A percentile compares a stretch with the other conserved stretches of the same genome.
These are phyloP conservation scores for Typha latifolia DNA, from an alignment of 176 grass and related monocot genomes.

Conservation along the genomic window DNA sequence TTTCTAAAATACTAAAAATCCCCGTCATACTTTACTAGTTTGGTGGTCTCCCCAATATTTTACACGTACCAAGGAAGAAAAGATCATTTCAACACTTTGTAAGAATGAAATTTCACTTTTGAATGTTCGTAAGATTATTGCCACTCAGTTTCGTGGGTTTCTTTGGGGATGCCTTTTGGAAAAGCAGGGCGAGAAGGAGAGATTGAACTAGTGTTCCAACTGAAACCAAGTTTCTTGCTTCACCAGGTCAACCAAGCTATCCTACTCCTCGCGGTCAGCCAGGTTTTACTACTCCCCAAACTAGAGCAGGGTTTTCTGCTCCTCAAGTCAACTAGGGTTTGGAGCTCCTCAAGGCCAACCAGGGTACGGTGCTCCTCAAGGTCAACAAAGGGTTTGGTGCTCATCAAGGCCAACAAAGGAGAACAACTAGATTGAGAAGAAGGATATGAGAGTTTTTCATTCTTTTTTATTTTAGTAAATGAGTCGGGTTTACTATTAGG, in stretches of 20 bases:
- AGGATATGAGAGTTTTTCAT: no score
- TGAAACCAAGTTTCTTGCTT: slow-evolving; percentile 17
- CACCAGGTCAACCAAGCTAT: slow-evolving; percentile 20
- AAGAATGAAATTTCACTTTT: no score
- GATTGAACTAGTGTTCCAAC: slow-evolving; percentile 29
- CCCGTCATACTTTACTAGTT: no score
- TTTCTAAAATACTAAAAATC: no score
- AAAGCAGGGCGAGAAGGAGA: slow-evolving; percentile 14
- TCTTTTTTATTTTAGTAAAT: no score
- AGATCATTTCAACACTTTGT: no score
- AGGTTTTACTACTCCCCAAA: not conserved
- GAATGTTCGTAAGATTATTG: no score
- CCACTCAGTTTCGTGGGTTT: slow-evolving; percentile 24
- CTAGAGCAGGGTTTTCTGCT: slow-evolving; percentile 2
- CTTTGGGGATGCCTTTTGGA: slow-evolving; percentile 28
- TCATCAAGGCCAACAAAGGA: not conserved
- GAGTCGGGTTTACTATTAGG: no score
- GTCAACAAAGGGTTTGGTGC: not conserved
- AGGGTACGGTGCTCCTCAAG: slow-evolving; percentile 10
- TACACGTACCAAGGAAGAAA: no score
- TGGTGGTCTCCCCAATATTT: no score
- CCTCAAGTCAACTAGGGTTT: not conserved
- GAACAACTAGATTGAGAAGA: no score
- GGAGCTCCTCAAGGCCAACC: slow-evolving; percentile 5
- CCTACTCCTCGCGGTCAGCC: slow-evolving; percentile 9